Evolutionary conservation across 1,139 yeast species (phyloP).

Genomic region (Sugiyamaella castrensis): DNA sequence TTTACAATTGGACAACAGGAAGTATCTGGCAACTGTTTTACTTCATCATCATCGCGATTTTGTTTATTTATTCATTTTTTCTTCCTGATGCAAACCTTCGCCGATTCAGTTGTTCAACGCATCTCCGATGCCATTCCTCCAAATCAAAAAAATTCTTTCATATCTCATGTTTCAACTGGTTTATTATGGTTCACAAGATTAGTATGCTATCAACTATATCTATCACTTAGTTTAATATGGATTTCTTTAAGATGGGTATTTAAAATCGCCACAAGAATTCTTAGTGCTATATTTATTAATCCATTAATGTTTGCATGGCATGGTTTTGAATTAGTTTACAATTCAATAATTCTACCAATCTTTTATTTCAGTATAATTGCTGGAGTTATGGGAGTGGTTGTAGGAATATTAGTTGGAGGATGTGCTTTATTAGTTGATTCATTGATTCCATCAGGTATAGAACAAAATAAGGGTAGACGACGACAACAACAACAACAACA

Average conservation of each 20-base stretch:
- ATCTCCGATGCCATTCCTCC: too few relatives aligned
- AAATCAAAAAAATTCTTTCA: too few relatives aligned
- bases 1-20: too few relatives aligned
- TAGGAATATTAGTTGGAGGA: constrained; percentile 27
- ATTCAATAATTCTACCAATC: constrained; percentile 24
- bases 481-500: not conserved
- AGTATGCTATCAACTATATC: constrained; percentile 1
- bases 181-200: not conserved
- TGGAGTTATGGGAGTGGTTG: constrained; percentile 24
- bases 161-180: too few relatives aligned
- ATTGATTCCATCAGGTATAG: constrained; percentile 19
- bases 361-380: constrained; percentile 27
- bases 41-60: too few relatives aligned
- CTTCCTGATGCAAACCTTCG: too few relatives aligned
- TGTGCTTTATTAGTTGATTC: constrained; percentile 24
- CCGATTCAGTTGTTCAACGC: too few relatives aligned
- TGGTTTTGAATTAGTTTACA: constrained; percentile 21
- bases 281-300: constrained; percentile 3
- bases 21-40: too few relatives aligned
- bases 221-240: constrained; percentile 1
- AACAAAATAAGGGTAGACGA: not conserved
- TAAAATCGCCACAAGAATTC: not conserved
- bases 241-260: constrained; percentile 1
- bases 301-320: constrained; percentile 23
- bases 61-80: too few relatives aligned